Evolutionary conservation across 2,329 filamentous ascomycete species (phyloP).

Genomic region (Colletotrichum phormii): DNA sequence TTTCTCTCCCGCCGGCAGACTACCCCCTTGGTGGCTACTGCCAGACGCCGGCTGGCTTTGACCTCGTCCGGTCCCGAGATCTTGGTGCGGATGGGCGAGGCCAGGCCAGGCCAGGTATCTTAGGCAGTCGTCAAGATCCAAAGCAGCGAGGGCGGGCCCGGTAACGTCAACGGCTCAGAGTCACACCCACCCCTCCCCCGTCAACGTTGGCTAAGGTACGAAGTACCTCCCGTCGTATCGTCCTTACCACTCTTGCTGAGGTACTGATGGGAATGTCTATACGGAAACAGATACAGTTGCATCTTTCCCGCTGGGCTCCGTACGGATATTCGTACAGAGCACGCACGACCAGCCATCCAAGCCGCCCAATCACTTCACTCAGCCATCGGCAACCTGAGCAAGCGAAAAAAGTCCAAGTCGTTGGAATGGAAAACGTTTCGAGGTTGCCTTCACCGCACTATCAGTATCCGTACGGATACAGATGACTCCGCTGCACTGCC

Average conservation of each 20-base stretch:
- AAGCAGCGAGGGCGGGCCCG: background rate
- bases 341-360: too few relatives aligned
- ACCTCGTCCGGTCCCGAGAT: background rate
- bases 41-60: background rate
- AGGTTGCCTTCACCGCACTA: background rate
- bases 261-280: background rate
- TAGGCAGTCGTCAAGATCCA: constrained; percentile 8
- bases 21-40: background rate
- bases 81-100: background rate
- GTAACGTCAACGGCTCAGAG: background rate
- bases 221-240: too few relatives aligned
- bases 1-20: background rate
- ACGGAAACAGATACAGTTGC: background rate
- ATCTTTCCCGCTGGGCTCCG: background rate
- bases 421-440: background rate
- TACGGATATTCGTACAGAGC: background rate
- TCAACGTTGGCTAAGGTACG: background rate
- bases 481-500: constrained; percentile 1
- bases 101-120: background rate
- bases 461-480: background rate
- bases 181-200: background rate
- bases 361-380: too few relatives aligned
- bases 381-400: background rate
- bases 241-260: too few relatives aligned
- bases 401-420: background rate